Evolutionary conservation across 306 rosid species (phyloP).

Genomic region (Begonia fuchsioides): DNA sequence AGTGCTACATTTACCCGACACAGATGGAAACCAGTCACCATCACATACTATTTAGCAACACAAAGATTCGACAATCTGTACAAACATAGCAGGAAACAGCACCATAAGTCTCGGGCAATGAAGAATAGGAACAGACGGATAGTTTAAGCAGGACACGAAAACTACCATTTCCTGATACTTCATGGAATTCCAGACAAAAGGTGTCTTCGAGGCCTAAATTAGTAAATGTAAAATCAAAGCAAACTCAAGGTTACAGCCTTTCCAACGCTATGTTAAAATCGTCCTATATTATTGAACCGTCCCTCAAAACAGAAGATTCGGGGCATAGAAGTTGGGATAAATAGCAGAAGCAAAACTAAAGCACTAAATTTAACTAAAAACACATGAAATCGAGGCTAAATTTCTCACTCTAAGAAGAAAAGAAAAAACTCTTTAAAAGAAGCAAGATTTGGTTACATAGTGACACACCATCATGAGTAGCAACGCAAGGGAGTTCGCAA

Average conservation of each 20-base stretch:
- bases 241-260: no score
- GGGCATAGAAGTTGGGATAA: not conserved
- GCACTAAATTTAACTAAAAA: not conserved
- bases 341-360: not conserved
- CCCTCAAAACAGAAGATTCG: not conserved
- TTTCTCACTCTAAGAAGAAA: not conserved
- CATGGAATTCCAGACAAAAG: not conserved
- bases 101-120: not conserved
- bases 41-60: not conserved
- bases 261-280: no score
- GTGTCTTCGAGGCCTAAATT: no score
- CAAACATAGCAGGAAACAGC: not conserved
- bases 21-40: no score
- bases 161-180: not conserved
- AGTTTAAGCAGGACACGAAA: not conserved
- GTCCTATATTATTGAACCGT: no score
- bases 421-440: not conserved
- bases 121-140: no score
- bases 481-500: conserved; percentile 37
- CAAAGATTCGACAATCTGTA: not conserved
- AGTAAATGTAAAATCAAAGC: no score
- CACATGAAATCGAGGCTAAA: not conserved
- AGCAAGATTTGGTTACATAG: not conserved
- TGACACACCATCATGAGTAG: conserved; percentile 30
- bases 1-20: no score